phyloP scores from a whole-genome alignment of 345 rosid species.

The Rhizophora apiculata region DNA sequence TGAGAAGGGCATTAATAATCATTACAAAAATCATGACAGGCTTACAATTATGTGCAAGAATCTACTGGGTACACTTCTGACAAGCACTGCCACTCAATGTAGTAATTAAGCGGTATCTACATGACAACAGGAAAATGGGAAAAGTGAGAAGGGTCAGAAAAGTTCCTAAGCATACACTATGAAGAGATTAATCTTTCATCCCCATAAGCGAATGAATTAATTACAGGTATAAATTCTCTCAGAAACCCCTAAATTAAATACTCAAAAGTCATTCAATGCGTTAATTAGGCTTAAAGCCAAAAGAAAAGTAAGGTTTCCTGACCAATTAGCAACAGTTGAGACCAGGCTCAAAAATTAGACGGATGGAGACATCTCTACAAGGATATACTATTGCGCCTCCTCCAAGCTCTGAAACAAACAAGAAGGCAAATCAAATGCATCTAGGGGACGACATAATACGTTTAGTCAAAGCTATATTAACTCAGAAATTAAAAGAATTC shows the following conservation, averaged over 20 bases:
- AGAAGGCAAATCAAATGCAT: neutral
- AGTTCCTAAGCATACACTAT: neutral
- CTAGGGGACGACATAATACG: neutral
- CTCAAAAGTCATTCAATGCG: neutral
- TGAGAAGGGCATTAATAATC: neutral
- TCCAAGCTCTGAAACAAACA: conserved; percentile 39
- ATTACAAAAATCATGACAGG: neutral
- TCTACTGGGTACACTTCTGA: conserved; percentile 69
- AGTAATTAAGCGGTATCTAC: conserved; percentile 74
- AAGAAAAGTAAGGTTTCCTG: neutral
- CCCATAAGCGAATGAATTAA: neutral
- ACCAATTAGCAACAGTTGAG: neutral
- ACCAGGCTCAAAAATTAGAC: neutral
- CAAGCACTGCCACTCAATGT: conserved; percentile 80
- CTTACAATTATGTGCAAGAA: conserved; percentile 78
- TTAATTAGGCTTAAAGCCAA: neutral
- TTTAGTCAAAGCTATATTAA: neutral
- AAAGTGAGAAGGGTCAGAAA: neutral
- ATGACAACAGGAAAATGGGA: conserved; percentile 14
- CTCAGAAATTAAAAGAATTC: neutral
- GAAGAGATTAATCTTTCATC: neutral
- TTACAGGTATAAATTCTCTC: neutral
- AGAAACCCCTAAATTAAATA: neutral
- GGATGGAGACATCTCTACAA: too few species aligned
- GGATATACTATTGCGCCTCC: conserved; percentile 49